Base-by-base conservation (phyloP, 2,329 filamentous ascomycete genomes). In the Didymella pomorum region DNA sequence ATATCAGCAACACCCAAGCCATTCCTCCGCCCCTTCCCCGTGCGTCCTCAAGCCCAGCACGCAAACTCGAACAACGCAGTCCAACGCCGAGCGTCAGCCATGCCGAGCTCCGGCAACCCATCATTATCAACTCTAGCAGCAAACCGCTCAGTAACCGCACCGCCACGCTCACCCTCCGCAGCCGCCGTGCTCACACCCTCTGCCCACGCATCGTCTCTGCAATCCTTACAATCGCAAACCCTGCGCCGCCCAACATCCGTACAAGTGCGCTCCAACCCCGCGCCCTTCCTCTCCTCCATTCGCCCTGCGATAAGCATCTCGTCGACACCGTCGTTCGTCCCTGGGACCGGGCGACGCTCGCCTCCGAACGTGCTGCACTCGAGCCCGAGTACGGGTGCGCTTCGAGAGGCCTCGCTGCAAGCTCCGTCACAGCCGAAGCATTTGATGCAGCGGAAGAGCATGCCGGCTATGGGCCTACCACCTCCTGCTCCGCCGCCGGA, bases 401-500 rank as follows among this genome's bases (percentile, higher is more conserved):
- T 79, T 28, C 68, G 73, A 52, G 64, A 70, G 21, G 54, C 63
- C 7, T 62, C 58, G 31, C 62, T 64, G 16, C 45, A 58, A 9
- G 48, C 58, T 16, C 62, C 61, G 16, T 49, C 60, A 0, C 62
- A 61, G 11, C 52, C 61, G 11, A 70, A 68, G 37, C 56, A 50
- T 7, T 61, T 69, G 42, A 68, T 52, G 66, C 57, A 69, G 64
- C 60, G 75, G 58, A 67, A 66, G 10, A 76, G 71, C 18, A 76
- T 81, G 61, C 73, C 79, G 2, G 67, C 74, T 1, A 74, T 79
- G 14, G 72, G 74, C 1, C 65, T 82, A 2, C 79, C 79, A 2
- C 80, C 80, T 7, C 80, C 80, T 3, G 79, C 77, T 5, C 80
- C 80, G 3, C 80, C 80, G 21, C 80, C 80, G 53, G 74, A 70